These are phyloP conservation scores for Diversispora epigaea DNA, from an alignment of 192 early-diverging fungal genomes.

Conservation along the genomic window DNA sequence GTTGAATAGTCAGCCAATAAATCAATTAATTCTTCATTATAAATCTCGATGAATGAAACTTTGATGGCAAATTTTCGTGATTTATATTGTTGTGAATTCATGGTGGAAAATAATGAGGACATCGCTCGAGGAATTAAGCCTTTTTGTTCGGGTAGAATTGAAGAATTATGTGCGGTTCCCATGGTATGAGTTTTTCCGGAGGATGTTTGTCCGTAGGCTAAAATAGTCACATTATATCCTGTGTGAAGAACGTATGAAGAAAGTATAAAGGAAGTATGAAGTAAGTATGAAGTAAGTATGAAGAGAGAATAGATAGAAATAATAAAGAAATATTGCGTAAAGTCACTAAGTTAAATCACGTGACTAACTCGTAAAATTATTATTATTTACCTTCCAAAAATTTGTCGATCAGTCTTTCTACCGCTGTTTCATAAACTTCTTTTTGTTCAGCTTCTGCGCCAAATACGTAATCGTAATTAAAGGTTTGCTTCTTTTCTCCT, in stretches of 20 bases:
- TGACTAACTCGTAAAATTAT: not conserved
- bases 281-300: not conserved
- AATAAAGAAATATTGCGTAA: not conserved
- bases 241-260: constrained; percentile 4
- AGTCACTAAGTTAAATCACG: not conserved
- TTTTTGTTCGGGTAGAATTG: constrained; percentile 41
- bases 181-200: constrained; percentile 96
- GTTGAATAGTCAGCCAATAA: constrained; percentile 60
- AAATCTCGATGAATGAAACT: constrained; percentile 92
- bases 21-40: constrained; percentile 97
- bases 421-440: constrained; percentile 55
- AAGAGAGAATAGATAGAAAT: not conserved
- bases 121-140: constrained; percentile 76
- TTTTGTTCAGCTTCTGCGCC: constrained; percentile 56
- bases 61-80: constrained; percentile 46
- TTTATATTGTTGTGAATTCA: constrained; percentile 36
- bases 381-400: constrained; percentile 47
- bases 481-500: constrained; percentile 32
- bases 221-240: constrained; percentile 92
- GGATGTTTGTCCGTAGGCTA: constrained; percentile 93
- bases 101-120: constrained; percentile 55
- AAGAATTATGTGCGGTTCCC: constrained; percentile 64
- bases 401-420: constrained; percentile 44
- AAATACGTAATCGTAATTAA: constrained; percentile 70
- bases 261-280: not conserved